phyloP scores from a whole-genome alignment of 1,284 basidiomycete species.

The Microbotryum saponariae region DNA sequence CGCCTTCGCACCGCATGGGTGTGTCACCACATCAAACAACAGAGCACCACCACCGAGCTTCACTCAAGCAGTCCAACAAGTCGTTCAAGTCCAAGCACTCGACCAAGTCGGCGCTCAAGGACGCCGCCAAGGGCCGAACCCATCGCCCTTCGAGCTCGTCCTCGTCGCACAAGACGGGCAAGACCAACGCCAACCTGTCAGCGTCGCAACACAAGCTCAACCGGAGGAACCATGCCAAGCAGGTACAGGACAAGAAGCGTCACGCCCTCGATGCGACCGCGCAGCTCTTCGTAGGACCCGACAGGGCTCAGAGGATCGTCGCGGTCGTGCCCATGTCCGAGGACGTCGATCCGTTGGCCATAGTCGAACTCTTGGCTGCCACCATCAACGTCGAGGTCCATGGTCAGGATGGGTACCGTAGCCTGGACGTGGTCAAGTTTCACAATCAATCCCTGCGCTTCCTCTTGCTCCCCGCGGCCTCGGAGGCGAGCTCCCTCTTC shows the following conservation, averaged over 20 bases:
- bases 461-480: conserved; percentile 20
- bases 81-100: conserved; percentile 81
- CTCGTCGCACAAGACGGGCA: conserved; percentile 5
- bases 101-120: conserved; percentile 54
- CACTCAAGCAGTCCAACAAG: conserved; percentile 89
- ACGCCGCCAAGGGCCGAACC: conserved; percentile 28
- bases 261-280: conserved; percentile 50
- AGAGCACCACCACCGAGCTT: conserved; percentile 61
- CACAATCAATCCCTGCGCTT: conserved; percentile 27
- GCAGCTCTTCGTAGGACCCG: conserved; percentile 44
- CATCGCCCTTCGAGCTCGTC: conserved; percentile 16
- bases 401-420: conserved; percentile 42
- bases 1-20: neutral
- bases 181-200: conserved; percentile 34
- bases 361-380: conserved; percentile 56
- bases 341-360: conserved; percentile 54
- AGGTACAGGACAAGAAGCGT: conserved; percentile 63
- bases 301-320: conserved; percentile 44
- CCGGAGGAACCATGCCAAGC: conserved; percentile 69
- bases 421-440: conserved; percentile 20
- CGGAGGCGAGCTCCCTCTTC: conserved; percentile 48
- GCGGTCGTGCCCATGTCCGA: conserved; percentile 58
- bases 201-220: conserved; percentile 58
- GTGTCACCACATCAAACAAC: neutral
- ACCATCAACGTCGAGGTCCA: conserved; percentile 55